Base-by-base conservation (phyloP, 257 asterid genomes). In the Nicotiana undulata region DNA sequence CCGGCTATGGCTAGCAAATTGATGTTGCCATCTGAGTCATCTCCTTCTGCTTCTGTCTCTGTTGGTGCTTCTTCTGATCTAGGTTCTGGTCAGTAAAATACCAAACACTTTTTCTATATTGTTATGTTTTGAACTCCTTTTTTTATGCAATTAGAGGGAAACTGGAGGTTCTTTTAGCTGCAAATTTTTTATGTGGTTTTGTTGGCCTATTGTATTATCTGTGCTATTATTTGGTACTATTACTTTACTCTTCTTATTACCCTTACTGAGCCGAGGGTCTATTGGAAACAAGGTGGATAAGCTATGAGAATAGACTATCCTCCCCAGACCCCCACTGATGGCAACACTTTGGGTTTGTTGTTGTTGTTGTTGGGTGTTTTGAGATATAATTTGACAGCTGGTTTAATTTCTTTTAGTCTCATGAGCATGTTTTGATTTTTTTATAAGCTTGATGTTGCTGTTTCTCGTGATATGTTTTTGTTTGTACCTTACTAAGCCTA, bases 61-160 rank as follows among this genome's bases (percentile, higher is more conserved):
- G 58, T 84, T 61, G 89, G 89, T 72, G 91, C 85, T 34, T 83
- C 85, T 83, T 85, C 98, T 86, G 97, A 94, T 90, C 92, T 91
- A 87, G 95, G 88, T 26, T 89, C 97, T 82, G 98, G 98, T 94
- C 66, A 87, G 87, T 51, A 76, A 78, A 75, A 20, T 28, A n/a
- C 22, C 76, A 9, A 74, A 56, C 65, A 26, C 72, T 24, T 9
- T 83, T 31, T 76, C 56, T 40, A 77, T 8, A 49, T 64, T 37
- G 46, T 63, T n/a, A 16, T 52, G 67, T 61, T 77, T 31, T 10
- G 28, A 28, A 22, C 79, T 26, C 63, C 12, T 17, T 18, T 12
- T 12, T 26, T 60, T 77, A 3, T 77, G 81, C 37, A 32, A 77
- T 37, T 59, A 34, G 56, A 56, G 44, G 81, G 56, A 10, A 34